Conservation (phyloP, 1,139 yeast genomes). For the Saccharomycopsis hybrid region DNA sequence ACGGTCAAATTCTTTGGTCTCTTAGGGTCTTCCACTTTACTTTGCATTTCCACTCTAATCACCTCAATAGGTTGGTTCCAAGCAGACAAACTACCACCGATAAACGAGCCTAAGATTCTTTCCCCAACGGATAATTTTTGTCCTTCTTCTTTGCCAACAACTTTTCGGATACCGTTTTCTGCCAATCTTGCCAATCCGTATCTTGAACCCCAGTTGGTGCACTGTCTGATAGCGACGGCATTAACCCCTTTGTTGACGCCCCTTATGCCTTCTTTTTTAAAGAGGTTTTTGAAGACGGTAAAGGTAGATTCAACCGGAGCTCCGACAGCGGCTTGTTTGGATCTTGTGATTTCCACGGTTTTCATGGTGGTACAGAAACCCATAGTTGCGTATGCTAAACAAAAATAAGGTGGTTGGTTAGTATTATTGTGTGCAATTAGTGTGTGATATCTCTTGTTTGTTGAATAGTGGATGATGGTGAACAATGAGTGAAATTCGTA, state of each 20-base stretch:
- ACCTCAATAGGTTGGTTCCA: conserved; percentile 99
- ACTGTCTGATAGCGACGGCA: conserved; percentile 98
- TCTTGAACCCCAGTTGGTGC: conserved; percentile 98
- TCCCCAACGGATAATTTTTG: conserved; percentile 67
- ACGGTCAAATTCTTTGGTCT: conserved; percentile 91
- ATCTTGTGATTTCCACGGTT: conserved; percentile 91
- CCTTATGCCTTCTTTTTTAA: conserved; percentile 74
- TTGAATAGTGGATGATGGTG: too few relatives aligned
- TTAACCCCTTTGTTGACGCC: conserved; percentile 98
- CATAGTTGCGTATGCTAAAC: conserved; percentile 77
- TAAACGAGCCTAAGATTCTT: conserved; percentile 76
- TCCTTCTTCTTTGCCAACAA: conserved; percentile 53
- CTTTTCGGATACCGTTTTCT: conserved; percentile 69
- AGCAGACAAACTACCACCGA: conserved; percentile 97
- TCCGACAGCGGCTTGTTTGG: conserved; percentile 66
- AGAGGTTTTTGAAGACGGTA: conserved; percentile 81
- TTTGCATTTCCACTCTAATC: conserved; percentile 96
- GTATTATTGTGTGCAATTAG: conserved; percentile 31
- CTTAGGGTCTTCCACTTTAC: conserved; percentile 85
- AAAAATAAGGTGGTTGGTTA: background rate
- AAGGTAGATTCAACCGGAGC: conserved; percentile 67
- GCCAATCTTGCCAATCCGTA: conserved; percentile 90
- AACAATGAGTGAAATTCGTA: too few relatives aligned
- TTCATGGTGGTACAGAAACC: conserved; percentile 98
- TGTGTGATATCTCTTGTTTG: background rate